Evolutionary conservation across 2,329 filamentous ascomycete genomes (phyloP).

Genomic region (Podosphaera leucotricha): DNA sequence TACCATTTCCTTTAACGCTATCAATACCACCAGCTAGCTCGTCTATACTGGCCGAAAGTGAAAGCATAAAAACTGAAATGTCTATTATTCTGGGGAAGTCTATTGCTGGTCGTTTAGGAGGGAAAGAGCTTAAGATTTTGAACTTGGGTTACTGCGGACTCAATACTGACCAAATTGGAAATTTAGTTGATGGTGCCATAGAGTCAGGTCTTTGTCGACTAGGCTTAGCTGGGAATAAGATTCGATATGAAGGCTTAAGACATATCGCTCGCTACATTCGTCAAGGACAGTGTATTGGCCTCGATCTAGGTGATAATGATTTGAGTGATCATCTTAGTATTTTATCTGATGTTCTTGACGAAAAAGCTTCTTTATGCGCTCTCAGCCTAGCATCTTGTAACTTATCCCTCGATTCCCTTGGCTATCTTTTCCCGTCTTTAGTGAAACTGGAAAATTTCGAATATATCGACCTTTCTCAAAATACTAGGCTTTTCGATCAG

Average conservation of each 20-base stretch:
- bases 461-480: slow-evolving; percentile 84
- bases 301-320: slow-evolving; percentile 77
- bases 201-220: slow-evolving; percentile 56
- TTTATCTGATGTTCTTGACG: slow-evolving; percentile 27
- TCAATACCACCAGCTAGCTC: slow-evolving; percentile 6
- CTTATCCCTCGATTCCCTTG: slow-evolving; percentile 47
- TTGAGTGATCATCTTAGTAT: slow-evolving; percentile 29
- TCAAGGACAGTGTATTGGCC: slow-evolving; percentile 56
- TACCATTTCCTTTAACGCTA: slow-evolving; percentile 38
- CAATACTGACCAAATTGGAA: slow-evolving; percentile 44
- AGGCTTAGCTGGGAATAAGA: slow-evolving; percentile 59
- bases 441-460: slow-evolving; percentile 47
- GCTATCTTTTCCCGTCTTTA: slow-evolving; percentile 51
- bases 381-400: slow-evolving; percentile 73
- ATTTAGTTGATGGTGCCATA: slow-evolving; percentile 61
- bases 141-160: slow-evolving; percentile 62
- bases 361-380: slow-evolving; percentile 43
- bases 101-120: slow-evolving; percentile 52
- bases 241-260: slow-evolving; percentile 49
- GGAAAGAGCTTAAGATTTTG: slow-evolving; percentile 55
- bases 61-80: slow-evolving; percentile 16
- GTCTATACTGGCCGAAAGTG: slow-evolving; percentile 1
- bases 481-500: slow-evolving; percentile 52
- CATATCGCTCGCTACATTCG: slow-evolving; percentile 58
- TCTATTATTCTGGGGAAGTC: slow-evolving; percentile 49